Percentiles rank a stretch among this genome's conserved stretches.
These are phyloP conservation scores for Fraxinus sp. DNA, from an alignment of 305 asterid genomes.

Conservation along the genomic window DNA sequence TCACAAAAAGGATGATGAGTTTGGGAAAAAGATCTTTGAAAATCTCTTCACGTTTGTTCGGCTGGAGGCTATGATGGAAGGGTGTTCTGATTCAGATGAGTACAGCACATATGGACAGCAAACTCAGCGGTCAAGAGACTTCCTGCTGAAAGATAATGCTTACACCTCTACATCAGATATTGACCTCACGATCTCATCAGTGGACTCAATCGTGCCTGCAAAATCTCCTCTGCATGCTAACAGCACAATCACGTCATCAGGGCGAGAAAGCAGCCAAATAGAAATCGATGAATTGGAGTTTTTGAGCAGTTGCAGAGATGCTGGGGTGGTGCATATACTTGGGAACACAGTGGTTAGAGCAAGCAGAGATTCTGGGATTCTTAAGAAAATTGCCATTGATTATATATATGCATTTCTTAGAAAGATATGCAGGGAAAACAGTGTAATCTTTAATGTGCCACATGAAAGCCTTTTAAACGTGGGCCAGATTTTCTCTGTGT, in stretches of 20 bases:
- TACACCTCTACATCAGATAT: constrained; percentile 36
- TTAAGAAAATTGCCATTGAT: constrained; percentile 78
- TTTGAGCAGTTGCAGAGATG: constrained; percentile 68
- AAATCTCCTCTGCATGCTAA: constrained; percentile 39
- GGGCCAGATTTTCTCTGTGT: constrained; percentile 89
- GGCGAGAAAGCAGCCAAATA: constrained; percentile 51
- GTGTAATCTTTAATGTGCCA: constrained; percentile 90
- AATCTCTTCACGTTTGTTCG: constrained; percentile 75
- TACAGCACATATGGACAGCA: constrained; percentile 77
- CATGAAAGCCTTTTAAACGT: constrained; percentile 95
- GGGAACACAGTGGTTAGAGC: constrained; percentile 90
- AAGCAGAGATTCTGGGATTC: constrained; percentile 69
- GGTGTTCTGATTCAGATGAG: constrained; percentile 88
- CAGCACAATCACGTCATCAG: constrained; percentile 48
- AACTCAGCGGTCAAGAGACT: constrained; percentile 56
- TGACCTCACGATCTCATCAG: constrained; percentile 55
- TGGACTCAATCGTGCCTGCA: constrained; percentile 72
- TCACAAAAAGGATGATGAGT: constrained; percentile 86
- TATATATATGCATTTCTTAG: constrained; percentile 90
- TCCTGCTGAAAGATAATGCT: constrained; percentile 35
- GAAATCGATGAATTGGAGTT: constrained; percentile 81
- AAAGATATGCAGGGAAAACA: constrained; percentile 98
- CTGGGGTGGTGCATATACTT: constrained; percentile 95
- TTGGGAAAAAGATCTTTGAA: constrained; percentile 78
- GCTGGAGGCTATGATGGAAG: constrained; percentile 95